phyloP scores from a whole-genome alignment of 441 rosid genomes.

The Sinapis alba region DNA sequence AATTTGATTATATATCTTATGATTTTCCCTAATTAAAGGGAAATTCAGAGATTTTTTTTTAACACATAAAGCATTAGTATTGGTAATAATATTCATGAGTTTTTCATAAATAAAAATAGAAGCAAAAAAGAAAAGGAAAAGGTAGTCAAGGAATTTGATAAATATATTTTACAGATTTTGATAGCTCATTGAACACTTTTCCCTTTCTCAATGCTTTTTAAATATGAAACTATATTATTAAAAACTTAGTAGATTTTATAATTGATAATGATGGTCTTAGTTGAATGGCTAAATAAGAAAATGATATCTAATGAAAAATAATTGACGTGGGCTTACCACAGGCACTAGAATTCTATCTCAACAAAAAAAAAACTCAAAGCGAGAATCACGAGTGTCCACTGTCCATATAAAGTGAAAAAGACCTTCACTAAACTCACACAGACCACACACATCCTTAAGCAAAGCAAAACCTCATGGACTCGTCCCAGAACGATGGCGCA shows the following conservation, averaged over 20 bases:
- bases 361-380: background rate
- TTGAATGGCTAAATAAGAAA: background rate
- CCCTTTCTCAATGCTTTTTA: no score
- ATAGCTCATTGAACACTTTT: no score
- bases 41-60: background rate
- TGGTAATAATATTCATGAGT: no score
- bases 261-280: background rate
- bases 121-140: no score
- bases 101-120: background rate
- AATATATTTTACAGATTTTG: no score
- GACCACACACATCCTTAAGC: background rate
- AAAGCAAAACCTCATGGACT: slow-evolving; percentile 25
- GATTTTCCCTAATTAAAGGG: no score
- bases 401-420: background rate
- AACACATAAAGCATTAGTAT: background rate
- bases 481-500: slow-evolving; percentile 27
- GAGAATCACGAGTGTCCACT: background rate
- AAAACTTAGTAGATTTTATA: no score
- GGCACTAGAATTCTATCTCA: background rate
- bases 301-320: background rate
- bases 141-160: no score
- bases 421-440: background rate
- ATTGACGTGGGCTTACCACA: background rate
- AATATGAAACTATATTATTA: no score
- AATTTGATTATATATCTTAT: no score